Percentiles rank a stretch among this genome's conserved stretches.
These are phyloP conservation scores for Lepidium africanum DNA, from an alignment of 345 rosid genomes.

Conservation along the genomic window DNA sequence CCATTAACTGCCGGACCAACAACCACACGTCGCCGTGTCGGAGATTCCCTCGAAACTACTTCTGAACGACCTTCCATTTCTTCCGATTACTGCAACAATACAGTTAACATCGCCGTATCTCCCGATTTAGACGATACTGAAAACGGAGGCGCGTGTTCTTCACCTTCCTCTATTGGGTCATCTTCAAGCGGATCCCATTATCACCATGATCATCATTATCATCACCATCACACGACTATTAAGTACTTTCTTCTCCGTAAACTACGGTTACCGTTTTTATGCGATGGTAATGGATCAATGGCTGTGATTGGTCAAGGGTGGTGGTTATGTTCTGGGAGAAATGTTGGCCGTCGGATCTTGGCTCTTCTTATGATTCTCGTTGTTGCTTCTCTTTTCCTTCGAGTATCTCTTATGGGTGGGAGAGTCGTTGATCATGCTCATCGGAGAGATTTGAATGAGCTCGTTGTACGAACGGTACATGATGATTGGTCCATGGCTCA, in stretches of 20 bases:
- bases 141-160: constrained; percentile 18
- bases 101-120: constrained; percentile 13
- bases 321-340: constrained; percentile 40
- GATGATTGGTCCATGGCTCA: constrained; percentile 68
- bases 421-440: constrained; percentile 29
- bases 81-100: constrained; percentile 24
- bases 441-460: constrained; percentile 29
- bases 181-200: constrained; percentile 26
- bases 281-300: constrained; percentile 38
- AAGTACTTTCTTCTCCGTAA: constrained; percentile 40
- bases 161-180: constrained; percentile 21
- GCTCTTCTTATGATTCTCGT: constrained; percentile 45
- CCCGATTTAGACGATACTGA: constrained; percentile 23
- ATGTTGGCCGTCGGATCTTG: constrained; percentile 44
- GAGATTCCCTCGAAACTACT: constrained; percentile 30
- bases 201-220: constrained; percentile 32
- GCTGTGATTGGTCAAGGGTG: constrained; percentile 30
- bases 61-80: constrained; percentile 30
- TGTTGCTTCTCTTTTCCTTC: constrained; percentile 54
- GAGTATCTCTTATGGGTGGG: constrained; percentile 39
- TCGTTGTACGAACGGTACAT: constrained; percentile 36
- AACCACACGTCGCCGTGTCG: constrained; percentile 69
- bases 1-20: constrained; percentile 42
- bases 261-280: constrained; percentile 15
- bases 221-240: constrained; percentile 31